phyloP scores from a whole-genome alignment of 2,329 filamentous ascomycete genomes.

The Orbilia ellipsospora region DNA sequence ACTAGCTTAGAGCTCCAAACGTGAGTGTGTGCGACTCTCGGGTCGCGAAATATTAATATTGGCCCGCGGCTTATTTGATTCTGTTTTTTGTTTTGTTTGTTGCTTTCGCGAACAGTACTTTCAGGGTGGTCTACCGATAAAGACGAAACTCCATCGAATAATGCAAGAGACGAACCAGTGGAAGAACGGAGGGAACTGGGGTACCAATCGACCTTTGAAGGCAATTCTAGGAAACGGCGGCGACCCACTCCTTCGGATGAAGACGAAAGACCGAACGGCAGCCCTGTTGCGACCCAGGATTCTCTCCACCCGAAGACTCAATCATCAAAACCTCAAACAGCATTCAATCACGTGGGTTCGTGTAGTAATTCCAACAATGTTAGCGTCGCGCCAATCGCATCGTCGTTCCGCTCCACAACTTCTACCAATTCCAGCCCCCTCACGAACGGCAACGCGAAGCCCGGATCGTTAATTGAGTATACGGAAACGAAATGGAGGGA shows the following conservation, averaged over 20 bases:
- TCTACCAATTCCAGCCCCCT: constrained; percentile 11
- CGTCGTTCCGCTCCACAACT: constrained; percentile 24
- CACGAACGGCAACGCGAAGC: background rate
- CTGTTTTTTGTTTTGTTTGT: background rate
- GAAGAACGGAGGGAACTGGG: constrained; percentile 42
- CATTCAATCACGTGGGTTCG: background rate
- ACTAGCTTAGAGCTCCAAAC: no score
- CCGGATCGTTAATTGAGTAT: constrained; percentile 37
- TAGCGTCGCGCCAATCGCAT: background rate
- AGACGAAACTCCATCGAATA: background rate
- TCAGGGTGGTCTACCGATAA: constrained; percentile 3
- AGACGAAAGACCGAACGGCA: constrained; percentile 7
- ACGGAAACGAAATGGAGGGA: constrained; percentile 47
- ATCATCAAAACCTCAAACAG: background rate
- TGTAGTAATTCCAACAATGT: constrained; percentile 14
- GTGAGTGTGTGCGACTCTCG: no score
- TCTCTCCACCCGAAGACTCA: constrained; percentile 5
- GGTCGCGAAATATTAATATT: background rate
- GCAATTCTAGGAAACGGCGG: constrained; percentile 49
- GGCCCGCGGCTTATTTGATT: constrained; percentile 17
- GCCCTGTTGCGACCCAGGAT: background rate
- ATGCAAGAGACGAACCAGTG: constrained; percentile 19
- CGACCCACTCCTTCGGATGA: constrained; percentile 27
- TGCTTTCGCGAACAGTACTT: background rate
- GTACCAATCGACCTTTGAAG: constrained; percentile 37